phyloP scores from a whole-genome alignment of 73 alveolate genomes.

The Uronychia setigera region DNA sequence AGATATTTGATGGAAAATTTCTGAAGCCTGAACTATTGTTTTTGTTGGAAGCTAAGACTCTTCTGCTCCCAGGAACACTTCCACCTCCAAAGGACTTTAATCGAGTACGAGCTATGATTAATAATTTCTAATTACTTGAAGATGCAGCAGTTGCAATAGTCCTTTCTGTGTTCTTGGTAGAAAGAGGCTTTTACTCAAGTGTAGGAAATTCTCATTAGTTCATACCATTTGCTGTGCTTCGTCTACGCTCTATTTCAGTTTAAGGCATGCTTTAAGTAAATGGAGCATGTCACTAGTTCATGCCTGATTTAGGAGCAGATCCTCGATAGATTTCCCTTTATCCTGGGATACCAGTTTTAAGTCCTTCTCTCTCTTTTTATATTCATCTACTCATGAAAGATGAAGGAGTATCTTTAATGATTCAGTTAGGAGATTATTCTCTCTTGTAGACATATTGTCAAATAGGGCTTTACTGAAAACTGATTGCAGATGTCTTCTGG shows the following conservation, averaged over 20 bases:
- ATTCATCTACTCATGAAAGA: too few relatives aligned
- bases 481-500: not conserved
- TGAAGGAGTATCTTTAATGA: too few relatives aligned
- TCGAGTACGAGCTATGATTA: too few relatives aligned
- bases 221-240: not conserved
- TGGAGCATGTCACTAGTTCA: not conserved
- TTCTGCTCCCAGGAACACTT: too few relatives aligned
- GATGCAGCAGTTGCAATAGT: not conserved
- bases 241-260: not conserved
- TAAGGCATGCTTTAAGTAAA: not conserved
- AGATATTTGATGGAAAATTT: not conserved
- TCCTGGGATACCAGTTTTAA: not conserved
- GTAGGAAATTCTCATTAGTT: not conserved
- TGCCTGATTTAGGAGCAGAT: not conserved
- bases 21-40: not conserved
- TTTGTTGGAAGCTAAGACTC: not conserved
- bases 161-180: not conserved
- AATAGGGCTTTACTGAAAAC: not conserved
- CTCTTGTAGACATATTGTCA: not conserved
- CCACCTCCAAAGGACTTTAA: too few relatives aligned
- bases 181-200: not conserved
- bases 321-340: not conserved
- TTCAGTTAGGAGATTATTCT: too few relatives aligned
- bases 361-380: not conserved
- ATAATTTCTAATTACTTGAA: too few relatives aligned